phyloP scores from a whole-genome alignment of 352 stramenopile species.

The Globisporangium apiculatum region DNA sequence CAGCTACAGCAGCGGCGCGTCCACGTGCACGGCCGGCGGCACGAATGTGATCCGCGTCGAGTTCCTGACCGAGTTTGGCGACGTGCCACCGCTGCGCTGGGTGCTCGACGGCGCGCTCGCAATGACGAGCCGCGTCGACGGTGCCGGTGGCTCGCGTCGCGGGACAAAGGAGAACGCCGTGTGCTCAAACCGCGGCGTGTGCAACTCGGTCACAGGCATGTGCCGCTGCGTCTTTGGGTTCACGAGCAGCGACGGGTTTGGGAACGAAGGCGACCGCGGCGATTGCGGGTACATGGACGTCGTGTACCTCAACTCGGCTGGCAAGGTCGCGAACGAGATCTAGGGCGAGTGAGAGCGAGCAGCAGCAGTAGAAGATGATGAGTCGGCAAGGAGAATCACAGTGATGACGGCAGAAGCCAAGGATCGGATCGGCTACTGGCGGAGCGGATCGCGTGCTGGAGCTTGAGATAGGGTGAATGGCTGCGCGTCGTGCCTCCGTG shows the following conservation, averaged over 20 bases:
- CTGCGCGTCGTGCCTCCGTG: too few relatives aligned
- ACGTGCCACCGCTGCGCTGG: constrained; percentile 53
- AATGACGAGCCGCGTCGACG: constrained; percentile 42
- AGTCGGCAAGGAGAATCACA: too few relatives aligned
- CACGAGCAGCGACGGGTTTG: constrained; percentile 71
- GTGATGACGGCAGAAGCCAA: too few relatives aligned
- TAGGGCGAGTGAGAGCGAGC: background rate
- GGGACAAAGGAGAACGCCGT: constrained; percentile 63
- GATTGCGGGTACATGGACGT: constrained; percentile 88
- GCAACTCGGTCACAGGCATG: constrained; percentile 35
- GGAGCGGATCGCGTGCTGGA: too few relatives aligned
- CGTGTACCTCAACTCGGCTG: constrained; percentile 65
- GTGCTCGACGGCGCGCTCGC: constrained; percentile 53
- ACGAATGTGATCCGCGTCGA: constrained; percentile 59
- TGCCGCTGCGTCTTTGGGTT: constrained; percentile 72
- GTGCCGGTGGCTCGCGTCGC: constrained; percentile 27
- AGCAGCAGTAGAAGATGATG: background rate
- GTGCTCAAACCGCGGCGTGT: constrained; percentile 56
- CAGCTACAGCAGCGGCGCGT: constrained; percentile 28
- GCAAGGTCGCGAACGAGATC: constrained; percentile 45
- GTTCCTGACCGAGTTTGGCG: constrained; percentile 61
- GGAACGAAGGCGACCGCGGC: constrained; percentile 74
- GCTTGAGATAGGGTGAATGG: too few relatives aligned
- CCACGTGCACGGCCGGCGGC: constrained; percentile 34
- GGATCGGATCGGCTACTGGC: too few relatives aligned